Conservation (phyloP, 441 rosid species). For the Arabidopsis lyrata region DNA sequence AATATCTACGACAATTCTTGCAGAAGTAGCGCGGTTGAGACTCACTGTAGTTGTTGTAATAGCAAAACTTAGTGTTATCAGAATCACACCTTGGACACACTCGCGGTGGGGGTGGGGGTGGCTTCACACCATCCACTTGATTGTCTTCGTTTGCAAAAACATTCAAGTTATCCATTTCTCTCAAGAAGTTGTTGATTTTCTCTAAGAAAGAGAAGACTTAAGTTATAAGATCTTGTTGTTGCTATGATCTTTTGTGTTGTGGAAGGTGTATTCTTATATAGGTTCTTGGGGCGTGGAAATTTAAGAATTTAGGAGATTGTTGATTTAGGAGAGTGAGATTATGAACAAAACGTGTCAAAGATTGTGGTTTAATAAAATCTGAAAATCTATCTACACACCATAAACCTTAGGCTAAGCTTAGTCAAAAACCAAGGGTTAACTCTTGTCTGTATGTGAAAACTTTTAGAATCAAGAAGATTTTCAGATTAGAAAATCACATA, state of each 20-base stretch:
- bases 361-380: slow-evolving; percentile 19
- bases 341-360: slow-evolving; percentile 18
- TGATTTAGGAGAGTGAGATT: slow-evolving; percentile 19
- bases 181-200: slow-evolving; percentile 47
- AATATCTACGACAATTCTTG: slow-evolving; percentile 79
- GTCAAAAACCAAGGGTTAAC: slow-evolving; percentile 3
- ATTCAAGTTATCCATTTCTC: slow-evolving; percentile 21
- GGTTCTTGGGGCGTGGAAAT: neutral
- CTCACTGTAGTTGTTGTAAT: slow-evolving; percentile 77
- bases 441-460: slow-evolving; percentile 25
- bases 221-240: slow-evolving; percentile 3
- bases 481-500: neutral
- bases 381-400: slow-evolving; percentile 8
- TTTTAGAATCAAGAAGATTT: slow-evolving; percentile 17
- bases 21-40: slow-evolving; percentile 87
- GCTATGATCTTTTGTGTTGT: slow-evolving; percentile 40
- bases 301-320: neutral
- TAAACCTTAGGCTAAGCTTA: slow-evolving; percentile 19
- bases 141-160: neutral
- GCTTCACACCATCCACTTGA: slow-evolving; percentile 33
- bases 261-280: slow-evolving; percentile 25
- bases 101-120: slow-evolving; percentile 44
- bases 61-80: slow-evolving; percentile 75
- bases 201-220: neutral
- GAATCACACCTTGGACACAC: slow-evolving; percentile 81